Base-by-base conservation (phyloP, 163 green algal genomes). In the Chloromonas sp. region DNA sequence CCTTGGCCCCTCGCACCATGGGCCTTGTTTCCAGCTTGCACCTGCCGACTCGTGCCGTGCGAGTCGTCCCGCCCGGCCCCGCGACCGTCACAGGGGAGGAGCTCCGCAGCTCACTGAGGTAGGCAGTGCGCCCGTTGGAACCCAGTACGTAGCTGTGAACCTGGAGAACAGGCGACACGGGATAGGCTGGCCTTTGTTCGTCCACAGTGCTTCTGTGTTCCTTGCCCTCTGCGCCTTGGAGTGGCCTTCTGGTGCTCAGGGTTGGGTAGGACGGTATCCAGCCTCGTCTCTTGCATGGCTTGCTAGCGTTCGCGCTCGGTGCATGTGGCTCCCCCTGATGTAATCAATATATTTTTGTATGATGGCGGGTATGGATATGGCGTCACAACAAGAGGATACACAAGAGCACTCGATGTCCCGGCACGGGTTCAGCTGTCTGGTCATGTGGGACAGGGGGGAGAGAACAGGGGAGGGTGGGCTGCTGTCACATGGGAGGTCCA, bases 21-120 rank as follows among this genome's bases (percentile, higher is more conserved):
- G 11, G 66, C 66, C 11, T 8, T 8, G 66, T 76, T 8, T 11
- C 11, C 8, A n/a, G 66, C 5, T 8, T 76, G 66, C 66, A 36
- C 36, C 36, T 36, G 36, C 36, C 36, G 36, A 36, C 36, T 36
- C 36, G 36, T 36, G 36, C 36, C 36, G 36, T 36, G 36, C 36
- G 36, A 36, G 36, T 36, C 36, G 36, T 36, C 36, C 36, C 36
- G 36, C 36, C 36, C 36, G 36, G 36, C 66, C 5, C 8, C 66
- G 11, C 5, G 66, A 98, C 92, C 80, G 94, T 3, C 74, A 98
- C 95, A 71, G 96, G 89, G 0, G 60, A 61, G 0, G 96, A 96
- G 14, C 84, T 84, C n/a, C 66, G 1, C 82, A 98, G 92, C 91
- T 98, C 96, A 5, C 88, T 89, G 61, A 99, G 89, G 90, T 99